Base-by-base conservation (phyloP, 2,329 filamentous ascomycete species). In the Phialocephala subalpina region DNA sequence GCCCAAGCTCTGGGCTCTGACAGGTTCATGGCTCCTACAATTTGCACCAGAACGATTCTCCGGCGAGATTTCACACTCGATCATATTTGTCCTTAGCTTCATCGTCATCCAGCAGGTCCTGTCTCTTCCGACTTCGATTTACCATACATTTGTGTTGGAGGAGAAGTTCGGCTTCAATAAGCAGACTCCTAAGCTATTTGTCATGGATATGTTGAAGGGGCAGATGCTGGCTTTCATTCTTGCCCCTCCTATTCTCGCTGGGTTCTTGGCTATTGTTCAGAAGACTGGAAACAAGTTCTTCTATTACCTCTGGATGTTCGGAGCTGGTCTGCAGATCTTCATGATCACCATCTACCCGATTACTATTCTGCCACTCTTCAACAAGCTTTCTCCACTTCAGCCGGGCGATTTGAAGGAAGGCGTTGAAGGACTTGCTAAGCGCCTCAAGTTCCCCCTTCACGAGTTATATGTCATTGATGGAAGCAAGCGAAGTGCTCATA, bases 91-190 rank as follows among this genome's bases (percentile, higher is more conserved):
- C 79, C 90, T 98, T 76, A 84, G 88, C 64, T 97, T 97, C 80
- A 91, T 93, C 73, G 79, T 97, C 74, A 86, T 97, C 74, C 91
- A 94, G 73, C 93, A 95, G 75, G 71, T 92, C 63, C 81, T 97
- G 69, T 91, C 90, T 64, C 82, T 98, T 61, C 96, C 96, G 2
- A 87, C 90, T 67, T 92, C 89, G 63, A 89, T 97, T 79, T 99
- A 98, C 84, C 90, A 94, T 81, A 96, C 93, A 14, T 99, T 99
- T 76, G 92, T 98, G 57, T 84, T 99, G 63, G 96, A 99, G 80
- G 94, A 97, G 81, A 92, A 93, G 77, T 99, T 97, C 74, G 96
- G 96, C 58, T 99, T 99, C 87, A 99, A 99, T 82, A 99, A 99
- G 83, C 94, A 97, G 84, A 98, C 96, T 0, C 83, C 93, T 63